Evolutionary conservation across 768 basidiomycete genomes (phyloP), one percentile per base, ranked within the genome.

Genomic region (Amanita fuliginea): DNA sequence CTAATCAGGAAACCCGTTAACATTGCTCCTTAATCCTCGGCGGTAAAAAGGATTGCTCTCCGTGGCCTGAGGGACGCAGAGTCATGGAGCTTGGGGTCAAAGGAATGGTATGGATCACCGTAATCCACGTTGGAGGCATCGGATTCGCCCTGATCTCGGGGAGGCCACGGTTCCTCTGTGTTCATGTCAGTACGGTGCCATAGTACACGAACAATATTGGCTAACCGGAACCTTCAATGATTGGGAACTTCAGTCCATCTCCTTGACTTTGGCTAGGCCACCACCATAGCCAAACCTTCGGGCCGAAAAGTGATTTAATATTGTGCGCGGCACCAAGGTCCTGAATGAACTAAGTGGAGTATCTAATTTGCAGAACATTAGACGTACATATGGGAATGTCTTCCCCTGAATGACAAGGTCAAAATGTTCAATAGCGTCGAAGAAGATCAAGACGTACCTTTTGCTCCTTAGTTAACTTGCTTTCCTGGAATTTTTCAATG

Each of bases 401-500:
- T 93, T 69, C 83, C 90, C 22, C 52, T 18, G 41, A 11, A 10
- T 37, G n/a, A 4, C 42, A 48, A 6, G 24, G n/a, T 37, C 54
- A 16, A 55, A 28, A 14, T 24, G 37, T 19, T 8, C 3, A 18
- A 26, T 42, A 5, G 26, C 9, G 21, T 13, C 26, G 13, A 28
- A 28, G 42, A 16, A 7, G 26, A 4, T 22, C n/a, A n/a, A n/a
- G 26, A 6, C 16, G 18, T 10, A 44, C 26, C 26, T 33, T 44
- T 35, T 43, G 22, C 24, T 57, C 57, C 14, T 49, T 84, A 4
- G 91, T 85, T 1, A 80, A 90, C 64, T 86, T 94, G 60, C 97
- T 91, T 66, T 98, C 97, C 64, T 98, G 96, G 87, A 89, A 94
- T 0, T 86, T 81, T 67, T 99, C 96, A 42, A 99, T 97, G 0